Conservation (phyloP, 495 filamentous ascomycete species). For the Podospora sp. region DNA sequence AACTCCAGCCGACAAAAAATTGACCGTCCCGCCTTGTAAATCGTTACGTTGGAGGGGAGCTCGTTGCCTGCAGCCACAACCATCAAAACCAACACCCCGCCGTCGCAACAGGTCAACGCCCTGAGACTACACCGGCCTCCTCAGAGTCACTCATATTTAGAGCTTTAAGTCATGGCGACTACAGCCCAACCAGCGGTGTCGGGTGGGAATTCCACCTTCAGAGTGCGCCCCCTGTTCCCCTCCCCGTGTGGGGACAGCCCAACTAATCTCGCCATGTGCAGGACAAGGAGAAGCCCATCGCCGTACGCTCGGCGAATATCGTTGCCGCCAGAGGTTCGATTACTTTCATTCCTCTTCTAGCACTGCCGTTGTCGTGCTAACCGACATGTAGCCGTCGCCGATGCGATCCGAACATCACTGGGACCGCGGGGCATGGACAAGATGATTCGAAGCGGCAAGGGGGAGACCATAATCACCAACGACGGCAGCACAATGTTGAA, state of each 20-base stretch:
- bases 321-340: constrained; percentile 87
- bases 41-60: constrained; percentile 26
- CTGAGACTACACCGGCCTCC: constrained; percentile 21
- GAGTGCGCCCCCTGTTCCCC: constrained; percentile 52
- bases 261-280: constrained; percentile 53
- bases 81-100: constrained; percentile 22
- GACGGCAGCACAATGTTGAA: constrained; percentile 98
- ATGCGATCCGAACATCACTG: constrained; percentile 84
- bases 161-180: constrained; percentile 65
- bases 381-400: constrained; percentile 72
- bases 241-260: background rate
- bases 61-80: constrained; percentile 31
- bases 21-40: constrained; percentile 34
- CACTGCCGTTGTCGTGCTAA: background rate
- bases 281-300: constrained; percentile 99
- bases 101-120: constrained; percentile 19
- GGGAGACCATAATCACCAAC: constrained; percentile 98
- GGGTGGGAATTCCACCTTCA: constrained; percentile 75
- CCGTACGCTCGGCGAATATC: constrained; percentile 93
- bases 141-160: constrained; percentile 11
- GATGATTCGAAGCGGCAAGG: constrained; percentile 97
- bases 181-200: constrained; percentile 55
- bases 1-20: constrained; percentile 39
- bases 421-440: constrained; percentile 83
- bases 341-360: constrained; percentile 4